Percentiles rank a stretch among this genome's conserved stretches.
phyloP scores from a whole-genome alignment of 108 stramenopile species.

The Nitzschia palea region DNA sequence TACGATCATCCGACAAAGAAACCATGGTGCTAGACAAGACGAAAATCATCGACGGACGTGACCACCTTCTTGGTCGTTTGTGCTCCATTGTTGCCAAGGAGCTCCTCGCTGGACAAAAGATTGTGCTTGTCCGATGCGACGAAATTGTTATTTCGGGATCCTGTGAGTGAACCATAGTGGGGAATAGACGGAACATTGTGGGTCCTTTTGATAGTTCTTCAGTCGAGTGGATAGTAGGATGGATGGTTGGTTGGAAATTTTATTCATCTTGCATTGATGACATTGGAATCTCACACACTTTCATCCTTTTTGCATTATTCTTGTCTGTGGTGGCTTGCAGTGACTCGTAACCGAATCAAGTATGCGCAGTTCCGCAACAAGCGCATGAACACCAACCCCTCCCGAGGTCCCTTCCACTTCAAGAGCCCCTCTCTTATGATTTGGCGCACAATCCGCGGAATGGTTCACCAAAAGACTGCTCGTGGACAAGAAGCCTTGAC shows the following conservation, averaged over 20 bases:
- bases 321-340: slow-evolving; percentile 38
- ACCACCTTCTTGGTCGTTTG: slow-evolving; percentile 98
- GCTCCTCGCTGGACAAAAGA: slow-evolving; percentile 96
- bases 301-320: too few relatives aligned
- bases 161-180: slow-evolving; percentile 47
- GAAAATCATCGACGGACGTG: slow-evolving; percentile 95
- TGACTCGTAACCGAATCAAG: slow-evolving; percentile 94
- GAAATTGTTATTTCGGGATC: slow-evolving; percentile 96
- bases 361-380: slow-evolving; percentile 97
- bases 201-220: neutral
- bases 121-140: slow-evolving; percentile 98
- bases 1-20: slow-evolving; percentile 11
- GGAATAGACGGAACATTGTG: neutral
- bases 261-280: too few relatives aligned
- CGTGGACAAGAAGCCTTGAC: slow-evolving; percentile 93
- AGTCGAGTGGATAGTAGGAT: too few relatives aligned
- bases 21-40: slow-evolving; percentile 55
- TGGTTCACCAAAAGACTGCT: slow-evolving; percentile 97
- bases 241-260: too few relatives aligned
- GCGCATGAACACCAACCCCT: slow-evolving; percentile 98
- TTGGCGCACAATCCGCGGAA: slow-evolving; percentile 99
- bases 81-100: slow-evolving; percentile 99
- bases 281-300: too few relatives aligned
- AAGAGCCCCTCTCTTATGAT: slow-evolving; percentile 96
- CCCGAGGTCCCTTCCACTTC: slow-evolving; percentile 95